Base-by-base conservation (phyloP, 371 early-diverging fungal genomes). In the Circinella umbellata region DNA sequence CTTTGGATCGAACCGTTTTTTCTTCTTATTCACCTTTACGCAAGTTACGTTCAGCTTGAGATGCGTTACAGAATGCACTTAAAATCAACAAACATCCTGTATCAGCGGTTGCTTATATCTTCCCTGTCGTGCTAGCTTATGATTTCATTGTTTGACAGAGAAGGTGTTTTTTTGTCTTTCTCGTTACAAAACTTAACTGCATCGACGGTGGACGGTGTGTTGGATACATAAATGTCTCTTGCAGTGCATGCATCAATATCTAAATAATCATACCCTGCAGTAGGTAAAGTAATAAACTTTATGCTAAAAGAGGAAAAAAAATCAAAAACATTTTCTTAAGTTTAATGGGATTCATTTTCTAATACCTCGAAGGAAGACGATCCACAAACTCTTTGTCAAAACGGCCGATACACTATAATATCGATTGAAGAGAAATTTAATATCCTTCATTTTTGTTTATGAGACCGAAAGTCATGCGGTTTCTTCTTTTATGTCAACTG, bases 21-120 rank as follows among this genome's bases (percentile, higher is more conserved):
- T 42, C 11, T 42, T 42, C 11, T 42, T 6, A 6, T 42, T 34
- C 75, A 86, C 86, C 83, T 63, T 78, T 57, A 36, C 86, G 83
- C 66, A 89, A 61, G 48, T 78, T 80, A 9, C 83, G 73, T 57
- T 78, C 78, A 53, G 77, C 69, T 53, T 82, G 80, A 36, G 81
- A 71, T 0, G 79, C 73, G 65, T 86, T 84, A 39, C 89, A 79
- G 38, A 83, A 82, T 6, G 81, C 77, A 13, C 67, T 77, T 42
- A 89, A 67, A 48, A 89, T 78, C 68, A 89, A 71, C 36, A 84
- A 68, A n/a, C 77, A 79, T 0, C 86, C 84, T 47, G 81, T 78
- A 64, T 87, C 88, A 1, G 88, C 89, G 0, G 89, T 87, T 34
- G 86, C 86, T 75, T 42, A 11, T 1, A 42, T 42, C 3, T 27